Evolutionary conservation across 192 early-diverging fungal genomes (phyloP), one percentile per base, ranked within the genome.

Genomic region (Mortierella claussenii): DNA sequence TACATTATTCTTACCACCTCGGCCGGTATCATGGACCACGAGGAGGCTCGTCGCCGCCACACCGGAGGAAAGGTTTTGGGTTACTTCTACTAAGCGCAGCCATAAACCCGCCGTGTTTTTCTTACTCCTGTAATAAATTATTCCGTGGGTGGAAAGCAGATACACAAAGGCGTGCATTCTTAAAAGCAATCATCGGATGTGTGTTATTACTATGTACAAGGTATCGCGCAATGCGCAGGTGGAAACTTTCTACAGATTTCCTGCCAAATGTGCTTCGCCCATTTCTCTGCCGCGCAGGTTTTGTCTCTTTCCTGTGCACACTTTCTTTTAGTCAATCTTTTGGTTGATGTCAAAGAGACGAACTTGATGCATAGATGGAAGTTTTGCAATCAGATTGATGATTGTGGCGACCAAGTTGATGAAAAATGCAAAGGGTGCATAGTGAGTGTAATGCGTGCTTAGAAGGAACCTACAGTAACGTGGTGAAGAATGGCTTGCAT

Each of bases 1-100:
- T 95, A 87, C 89, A 88, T 99, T 55, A 71, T 91, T 62, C 81
- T 94, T 69, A 95, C 95, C 83, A 94, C 95, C 80, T 93, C 93
- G 50, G 87, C 91, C 65, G 97, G 97, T 86, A 97, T 99, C 85
- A 99, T 99, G 93, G 97, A 99, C 89, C 96, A 98, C 86, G 94
- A 95, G 81, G 96, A 99, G 89, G 95, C 96, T 63, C 92, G 96
- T 91, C 87, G 93, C 66, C 95, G 95, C 87, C 94, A 96, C 83
- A 87, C 91, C 81, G 97, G 95, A 91, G 97, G 97, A 70, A 97
- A 97, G 90, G 91, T 98, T 86, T 91, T 98, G 66, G 96, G 68
- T 70, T 70, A 70, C 68, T 70, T 70, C 68, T 70, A 70, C 58
- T 70, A 70, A 70, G 48, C 65, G 31, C n/a, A n/a, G n/a, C n/a